Percentiles rank a stretch among this genome's conserved stretches.
These are phyloP conservation scores for Discostella stelligeroides DNA, from an alignment of 108 stramenopile species.

Conservation along the genomic window DNA sequence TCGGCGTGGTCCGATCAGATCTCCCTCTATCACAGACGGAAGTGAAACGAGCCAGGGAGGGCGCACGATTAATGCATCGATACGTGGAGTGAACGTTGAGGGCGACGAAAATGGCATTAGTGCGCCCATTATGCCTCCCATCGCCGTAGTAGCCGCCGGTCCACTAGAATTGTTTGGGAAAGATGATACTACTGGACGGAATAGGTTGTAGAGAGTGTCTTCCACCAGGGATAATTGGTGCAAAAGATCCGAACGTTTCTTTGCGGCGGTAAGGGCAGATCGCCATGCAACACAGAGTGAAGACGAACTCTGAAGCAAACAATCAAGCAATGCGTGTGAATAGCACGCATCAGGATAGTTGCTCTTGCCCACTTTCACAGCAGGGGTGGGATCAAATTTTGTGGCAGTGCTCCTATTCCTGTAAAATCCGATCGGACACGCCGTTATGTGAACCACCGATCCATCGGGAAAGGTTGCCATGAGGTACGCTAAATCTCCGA, in stretches of 20 bases:
- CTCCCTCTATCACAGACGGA: constrained; percentile 34
- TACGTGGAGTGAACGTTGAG: constrained; percentile 40
- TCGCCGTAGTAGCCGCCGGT: constrained; percentile 54
- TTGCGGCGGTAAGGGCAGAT: constrained; percentile 60
- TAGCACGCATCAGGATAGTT: constrained; percentile 50
- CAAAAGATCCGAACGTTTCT: constrained; percentile 56
- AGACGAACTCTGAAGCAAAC: constrained; percentile 64
- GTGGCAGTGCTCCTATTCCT: constrained; percentile 72
- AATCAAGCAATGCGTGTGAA: constrained; percentile 79
- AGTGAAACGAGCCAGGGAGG: constrained; percentile 80
- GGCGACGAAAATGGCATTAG: constrained; percentile 31
- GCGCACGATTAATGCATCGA: constrained; percentile 67
- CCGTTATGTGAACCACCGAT: constrained; percentile 76
- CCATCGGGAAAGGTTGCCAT: constrained; percentile 65
- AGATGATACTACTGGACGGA: constrained; percentile 26
- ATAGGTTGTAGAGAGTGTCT: constrained; percentile 37
- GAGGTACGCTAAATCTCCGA: constrained; percentile 95
- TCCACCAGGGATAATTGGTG: constrained; percentile 7
- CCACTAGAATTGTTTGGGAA: constrained; percentile 49
- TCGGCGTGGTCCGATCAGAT: constrained; percentile 32
- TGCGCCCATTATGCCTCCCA: constrained; percentile 36
- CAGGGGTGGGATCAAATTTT: constrained; percentile 89
- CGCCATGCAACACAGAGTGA: constrained; percentile 55
- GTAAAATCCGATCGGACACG: constrained; percentile 86
- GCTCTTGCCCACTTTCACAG: constrained; percentile 9